Conservation (phyloP, 78 protist genomes). For the Guillardia theta region DNA sequence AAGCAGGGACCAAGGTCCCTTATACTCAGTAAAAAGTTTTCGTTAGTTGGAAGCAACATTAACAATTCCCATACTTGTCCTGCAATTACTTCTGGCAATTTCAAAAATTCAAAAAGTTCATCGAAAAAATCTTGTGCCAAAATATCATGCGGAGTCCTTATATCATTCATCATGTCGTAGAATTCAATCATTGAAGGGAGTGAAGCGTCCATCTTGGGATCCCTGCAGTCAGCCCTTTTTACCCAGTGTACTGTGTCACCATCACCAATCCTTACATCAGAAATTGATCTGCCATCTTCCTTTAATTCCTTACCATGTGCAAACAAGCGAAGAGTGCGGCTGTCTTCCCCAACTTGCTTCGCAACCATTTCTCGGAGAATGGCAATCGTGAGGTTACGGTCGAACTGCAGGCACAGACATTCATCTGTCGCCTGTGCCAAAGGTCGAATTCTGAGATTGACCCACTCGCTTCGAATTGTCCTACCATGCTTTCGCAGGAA, state of each 20-base stretch:
- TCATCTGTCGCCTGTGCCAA: not conserved
- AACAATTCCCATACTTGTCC: not conserved
- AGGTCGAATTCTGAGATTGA: not conserved
- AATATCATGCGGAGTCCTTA: conserved; percentile 27
- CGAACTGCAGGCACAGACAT: not conserved
- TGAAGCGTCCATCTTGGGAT: no score
- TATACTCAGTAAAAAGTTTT: not conserved
- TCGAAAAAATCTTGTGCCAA: not conserved
- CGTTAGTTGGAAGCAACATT: not conserved
- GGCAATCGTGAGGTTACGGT: not conserved
- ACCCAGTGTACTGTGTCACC: not conserved
- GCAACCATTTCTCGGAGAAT: not conserved
- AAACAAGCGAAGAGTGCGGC: not conserved
- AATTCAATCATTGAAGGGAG: no score
- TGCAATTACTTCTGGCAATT: not conserved
- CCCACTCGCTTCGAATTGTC: not conserved
- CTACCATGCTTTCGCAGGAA: not conserved
- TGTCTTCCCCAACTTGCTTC: not conserved
- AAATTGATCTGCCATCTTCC: not conserved
- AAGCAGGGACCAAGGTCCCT: not conserved
- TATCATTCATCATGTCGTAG: no score
- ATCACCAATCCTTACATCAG: not conserved
- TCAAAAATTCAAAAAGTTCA: not conserved
- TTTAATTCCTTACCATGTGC: not conserved
- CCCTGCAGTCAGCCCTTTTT: no score